These are phyloP conservation scores for Neurospora intermedia DNA, from an alignment of 495 filamentous ascomycete species.

Conservation along the genomic window DNA sequence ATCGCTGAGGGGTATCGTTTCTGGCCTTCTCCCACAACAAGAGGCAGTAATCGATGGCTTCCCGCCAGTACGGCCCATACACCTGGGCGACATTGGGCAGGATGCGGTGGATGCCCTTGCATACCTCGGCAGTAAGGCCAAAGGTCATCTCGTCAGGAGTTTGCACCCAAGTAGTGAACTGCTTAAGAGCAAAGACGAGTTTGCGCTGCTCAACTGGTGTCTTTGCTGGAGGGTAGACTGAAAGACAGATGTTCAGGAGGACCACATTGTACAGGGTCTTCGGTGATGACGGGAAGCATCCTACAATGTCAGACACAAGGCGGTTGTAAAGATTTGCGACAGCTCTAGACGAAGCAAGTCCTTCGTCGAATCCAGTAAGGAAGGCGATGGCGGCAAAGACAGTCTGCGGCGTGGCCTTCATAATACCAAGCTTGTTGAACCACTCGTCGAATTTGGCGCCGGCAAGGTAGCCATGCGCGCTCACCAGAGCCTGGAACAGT, in stretches of 20 bases:
- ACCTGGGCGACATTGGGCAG: slow-evolving; percentile 62
- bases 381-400: slow-evolving; percentile 39
- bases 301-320: slow-evolving; percentile 43
- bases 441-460: slow-evolving; percentile 29
- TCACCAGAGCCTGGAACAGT: slow-evolving; percentile 28
- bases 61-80: slow-evolving; percentile 79
- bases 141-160: slow-evolving; percentile 34
- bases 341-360: slow-evolving; percentile 30
- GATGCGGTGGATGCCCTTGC: slow-evolving; percentile 51
- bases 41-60: slow-evolving; percentile 47
- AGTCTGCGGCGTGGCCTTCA: slow-evolving; percentile 32
- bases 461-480: slow-evolving; percentile 24
- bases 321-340: slow-evolving; percentile 41
- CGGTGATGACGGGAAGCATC: slow-evolving; percentile 21
- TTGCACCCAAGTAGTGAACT: slow-evolving; percentile 60
- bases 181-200: slow-evolving; percentile 70
- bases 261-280: slow-evolving; percentile 31
- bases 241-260: slow-evolving; percentile 33
- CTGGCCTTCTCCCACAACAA: slow-evolving; percentile 40
- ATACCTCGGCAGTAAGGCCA: slow-evolving; percentile 48
- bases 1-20: slow-evolving; percentile 19
- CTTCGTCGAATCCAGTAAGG: slow-evolving; percentile 42
- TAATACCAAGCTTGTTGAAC: slow-evolving; percentile 25
- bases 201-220: slow-evolving; percentile 63
- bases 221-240: slow-evolving; percentile 31